A percentile compares a stretch with the other conserved stretches of the same genome.
phyloP scores from a whole-genome alignment of 805 yeast species.

The Metschnikowia continentalis region DNA sequence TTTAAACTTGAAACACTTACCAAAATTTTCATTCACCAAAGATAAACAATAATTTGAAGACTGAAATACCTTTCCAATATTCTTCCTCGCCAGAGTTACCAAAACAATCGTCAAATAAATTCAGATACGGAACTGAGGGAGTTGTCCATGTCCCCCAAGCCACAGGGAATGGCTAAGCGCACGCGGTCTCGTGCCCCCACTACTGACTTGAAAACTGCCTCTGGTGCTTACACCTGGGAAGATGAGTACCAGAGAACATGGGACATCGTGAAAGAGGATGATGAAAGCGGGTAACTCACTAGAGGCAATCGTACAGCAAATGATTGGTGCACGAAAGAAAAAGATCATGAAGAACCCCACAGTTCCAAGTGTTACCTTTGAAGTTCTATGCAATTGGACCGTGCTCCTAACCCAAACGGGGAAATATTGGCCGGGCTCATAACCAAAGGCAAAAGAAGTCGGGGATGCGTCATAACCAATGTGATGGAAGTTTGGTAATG shows the following conservation, averaged over 20 bases:
- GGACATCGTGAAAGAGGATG: slow-evolving; percentile 94
- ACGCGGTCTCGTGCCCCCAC: slow-evolving; percentile 20
- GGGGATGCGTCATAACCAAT: too few species aligned
- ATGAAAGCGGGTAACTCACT: slow-evolving; percentile 59
- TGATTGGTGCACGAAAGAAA: slow-evolving; percentile 79
- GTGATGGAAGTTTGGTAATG: too few species aligned
- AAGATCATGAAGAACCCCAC: slow-evolving; percentile 64
- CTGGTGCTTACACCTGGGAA: slow-evolving; percentile 94
- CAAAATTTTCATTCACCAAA: too few species aligned
- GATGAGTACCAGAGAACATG: slow-evolving; percentile 93
- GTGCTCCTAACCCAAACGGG: too few species aligned
- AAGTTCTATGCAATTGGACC: too few species aligned
- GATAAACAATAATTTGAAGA: too few species aligned
- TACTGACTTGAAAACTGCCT: slow-evolving; percentile 53
- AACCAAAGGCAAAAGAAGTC: too few species aligned
- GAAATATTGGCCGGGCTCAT: too few species aligned
- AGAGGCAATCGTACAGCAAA: slow-evolving; percentile 75
- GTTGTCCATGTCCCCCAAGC: slow-evolving; percentile 13
- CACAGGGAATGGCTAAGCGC: slow-evolving; percentile 16
- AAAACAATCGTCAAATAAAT: too few species aligned
- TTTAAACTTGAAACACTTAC: too few species aligned
- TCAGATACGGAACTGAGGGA: slow-evolving; percentile 12
- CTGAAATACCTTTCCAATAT: too few species aligned
- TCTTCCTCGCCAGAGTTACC: too few species aligned
- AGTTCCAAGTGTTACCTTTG: slow-evolving; percentile 39